Evolutionary conservation across 352 stramenopile genomes (phyloP).

Genomic region (Phytophthora boehmeriae): DNA sequence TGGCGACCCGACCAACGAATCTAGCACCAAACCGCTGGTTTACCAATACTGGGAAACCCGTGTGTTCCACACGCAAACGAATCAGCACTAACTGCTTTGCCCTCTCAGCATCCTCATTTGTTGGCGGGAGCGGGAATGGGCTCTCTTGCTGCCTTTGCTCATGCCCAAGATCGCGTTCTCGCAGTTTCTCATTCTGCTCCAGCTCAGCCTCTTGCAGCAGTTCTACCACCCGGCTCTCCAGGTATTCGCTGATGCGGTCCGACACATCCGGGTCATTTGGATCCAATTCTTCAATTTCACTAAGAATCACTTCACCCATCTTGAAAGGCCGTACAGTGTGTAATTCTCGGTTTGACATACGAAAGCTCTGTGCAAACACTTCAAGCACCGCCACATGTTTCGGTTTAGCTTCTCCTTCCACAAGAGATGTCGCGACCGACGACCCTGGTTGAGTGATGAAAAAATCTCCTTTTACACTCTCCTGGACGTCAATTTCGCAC

Average conservation of each 20-base stretch:
- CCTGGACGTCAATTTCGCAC: constrained; percentile 93
- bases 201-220: constrained; percentile 67
- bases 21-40: constrained; percentile 88
- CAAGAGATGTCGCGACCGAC: constrained; percentile 95
- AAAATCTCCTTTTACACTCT: constrained; percentile 96
- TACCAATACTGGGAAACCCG: constrained; percentile 86
- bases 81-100: constrained; percentile 76
- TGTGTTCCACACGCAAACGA: constrained; percentile 87
- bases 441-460: constrained; percentile 97
- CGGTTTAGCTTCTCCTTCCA: constrained; percentile 81
- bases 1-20: constrained; percentile 88
- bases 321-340: constrained; percentile 94
- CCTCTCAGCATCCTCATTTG: constrained; percentile 9
- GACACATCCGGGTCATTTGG: constrained; percentile 89
- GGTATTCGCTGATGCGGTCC: constrained; percentile 69
- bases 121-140: constrained; percentile 32
- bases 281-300: constrained; percentile 89
- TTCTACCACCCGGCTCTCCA: constrained; percentile 69
- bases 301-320: constrained; percentile 90
- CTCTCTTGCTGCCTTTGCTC: constrained; percentile 40
- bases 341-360: constrained; percentile 83
- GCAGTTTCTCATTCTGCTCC: constrained; percentile 35
- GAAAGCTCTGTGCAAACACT: constrained; percentile 90
- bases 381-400: constrained; percentile 92
- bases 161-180: constrained; percentile 21